Conservation (phyloP, 78 protist genomes). For the Dictyostelium citrinum region DNA sequence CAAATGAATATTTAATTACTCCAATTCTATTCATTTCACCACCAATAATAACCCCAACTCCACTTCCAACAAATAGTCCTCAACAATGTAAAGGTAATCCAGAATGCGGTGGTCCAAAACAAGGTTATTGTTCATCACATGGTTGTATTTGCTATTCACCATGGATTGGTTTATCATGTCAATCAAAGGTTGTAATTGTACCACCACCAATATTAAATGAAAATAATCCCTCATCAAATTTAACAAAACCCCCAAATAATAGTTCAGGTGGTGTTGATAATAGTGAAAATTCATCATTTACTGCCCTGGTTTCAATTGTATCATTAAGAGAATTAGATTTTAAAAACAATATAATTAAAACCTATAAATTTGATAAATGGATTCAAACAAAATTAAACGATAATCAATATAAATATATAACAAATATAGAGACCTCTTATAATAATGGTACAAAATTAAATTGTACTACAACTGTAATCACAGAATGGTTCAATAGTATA, state of each 20-base stretch:
- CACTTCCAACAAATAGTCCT: not conserved
- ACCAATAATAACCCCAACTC: not conserved
- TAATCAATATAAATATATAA: not conserved
- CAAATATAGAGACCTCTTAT: not conserved
- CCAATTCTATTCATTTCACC: not conserved
- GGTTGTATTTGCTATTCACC: not conserved
- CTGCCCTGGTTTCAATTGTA: not conserved
- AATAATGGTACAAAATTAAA: not conserved
- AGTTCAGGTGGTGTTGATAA: not conserved
- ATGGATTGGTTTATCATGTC: not conserved
- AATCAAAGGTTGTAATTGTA: not conserved
- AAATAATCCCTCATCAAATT: not conserved
- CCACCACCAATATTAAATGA: not conserved
- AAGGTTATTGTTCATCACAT: not conserved
- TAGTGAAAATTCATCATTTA: not conserved
- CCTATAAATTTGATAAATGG: slow-evolving; percentile 11
- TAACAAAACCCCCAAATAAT: not conserved
- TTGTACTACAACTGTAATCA: not conserved
- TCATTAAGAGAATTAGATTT: not conserved
- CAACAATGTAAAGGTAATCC: not conserved
- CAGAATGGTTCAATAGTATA: not conserved
- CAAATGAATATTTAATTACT: not conserved
- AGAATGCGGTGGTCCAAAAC: not conserved
- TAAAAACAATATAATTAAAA: not conserved
- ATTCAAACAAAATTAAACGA: not conserved